phyloP scores from a whole-genome alignment of 2,329 filamentous ascomycete species.

The Rutstroemia sp. region DNA sequence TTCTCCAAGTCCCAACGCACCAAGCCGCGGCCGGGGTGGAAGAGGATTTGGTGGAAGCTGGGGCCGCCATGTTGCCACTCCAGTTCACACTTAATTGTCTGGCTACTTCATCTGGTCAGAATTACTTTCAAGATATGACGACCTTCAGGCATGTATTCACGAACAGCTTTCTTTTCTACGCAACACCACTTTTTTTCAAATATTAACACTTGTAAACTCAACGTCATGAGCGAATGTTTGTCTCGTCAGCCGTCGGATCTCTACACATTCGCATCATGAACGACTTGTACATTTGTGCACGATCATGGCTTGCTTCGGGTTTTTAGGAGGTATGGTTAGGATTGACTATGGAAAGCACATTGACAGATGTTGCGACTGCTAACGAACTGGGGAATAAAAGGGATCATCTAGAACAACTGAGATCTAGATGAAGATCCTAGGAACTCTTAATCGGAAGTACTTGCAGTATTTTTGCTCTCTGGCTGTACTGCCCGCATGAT shows the following conservation, averaged over 20 bases:
- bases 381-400: not conserved
- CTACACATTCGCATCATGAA: slow-evolving; percentile 17
- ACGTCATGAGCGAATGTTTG: slow-evolving; percentile 26
- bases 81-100: slow-evolving; percentile 24
- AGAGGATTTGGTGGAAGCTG: slow-evolving; percentile 22
- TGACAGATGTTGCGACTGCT: not conserved
- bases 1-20: slow-evolving; percentile 19
- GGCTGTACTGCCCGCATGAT: not conserved
- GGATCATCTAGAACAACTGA: not conserved
- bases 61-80: slow-evolving; percentile 23
- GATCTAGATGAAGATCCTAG: not conserved
- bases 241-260: slow-evolving; percentile 20
- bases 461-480: not conserved
- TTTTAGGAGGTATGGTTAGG: slow-evolving; percentile 5
- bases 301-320: slow-evolving; percentile 13
- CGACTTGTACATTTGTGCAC: slow-evolving; percentile 26
- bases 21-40: slow-evolving; percentile 20
- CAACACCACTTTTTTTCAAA: slow-evolving; percentile 19
- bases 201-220: slow-evolving; percentile 27
- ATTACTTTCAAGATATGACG: slow-evolving; percentile 6
- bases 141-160: slow-evolving; percentile 18
- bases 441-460: not conserved
- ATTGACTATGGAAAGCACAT: not conserved
- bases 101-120: slow-evolving; percentile 2
- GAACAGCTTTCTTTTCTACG: slow-evolving; percentile 23